Conservation (phyloP, 2,329 filamentous ascomycete species). For the Ophiocordyceps camponoti-floridani region DNA sequence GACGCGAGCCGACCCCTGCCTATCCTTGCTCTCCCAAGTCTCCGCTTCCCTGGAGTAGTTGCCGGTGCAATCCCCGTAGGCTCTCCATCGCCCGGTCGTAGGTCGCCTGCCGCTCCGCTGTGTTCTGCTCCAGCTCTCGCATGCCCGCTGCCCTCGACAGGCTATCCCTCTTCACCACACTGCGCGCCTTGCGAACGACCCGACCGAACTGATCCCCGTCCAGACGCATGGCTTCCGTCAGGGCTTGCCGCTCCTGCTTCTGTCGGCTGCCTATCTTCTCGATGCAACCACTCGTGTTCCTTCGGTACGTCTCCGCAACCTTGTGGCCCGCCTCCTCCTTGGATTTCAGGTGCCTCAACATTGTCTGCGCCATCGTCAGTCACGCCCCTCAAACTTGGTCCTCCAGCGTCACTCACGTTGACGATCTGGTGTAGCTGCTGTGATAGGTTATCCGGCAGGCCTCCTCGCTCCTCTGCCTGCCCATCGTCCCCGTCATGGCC, state of each 20-base stretch:
- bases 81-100: constrained; percentile 5
- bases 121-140: constrained; percentile 3
- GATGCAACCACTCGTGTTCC: constrained; percentile 6
- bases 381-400: background rate
- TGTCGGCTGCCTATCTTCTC: constrained; percentile 7
- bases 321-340: constrained; percentile 7
- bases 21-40: background rate
- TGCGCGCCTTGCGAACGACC: constrained; percentile 2
- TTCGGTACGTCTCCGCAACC: constrained; percentile 7
- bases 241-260: constrained; percentile 4
- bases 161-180: constrained; percentile 2
- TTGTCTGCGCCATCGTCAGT: constrained; percentile 4
- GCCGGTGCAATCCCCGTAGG: constrained; percentile 7
- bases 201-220: constrained; percentile 7
- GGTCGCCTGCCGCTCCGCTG: constrained; percentile 3
- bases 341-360: constrained; percentile 7
- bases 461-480: background rate
- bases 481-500: background rate
- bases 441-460: background rate
- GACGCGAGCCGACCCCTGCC: background rate
- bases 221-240: constrained; percentile 5
- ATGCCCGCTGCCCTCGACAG: constrained; percentile 1
- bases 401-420: constrained; percentile 6
- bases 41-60: constrained; percentile 3
- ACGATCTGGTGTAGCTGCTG: constrained; percentile 7